Conservation (phyloP, 176 grass and related monocot genomes). For the Dendrocalamus sinicus region DNA sequence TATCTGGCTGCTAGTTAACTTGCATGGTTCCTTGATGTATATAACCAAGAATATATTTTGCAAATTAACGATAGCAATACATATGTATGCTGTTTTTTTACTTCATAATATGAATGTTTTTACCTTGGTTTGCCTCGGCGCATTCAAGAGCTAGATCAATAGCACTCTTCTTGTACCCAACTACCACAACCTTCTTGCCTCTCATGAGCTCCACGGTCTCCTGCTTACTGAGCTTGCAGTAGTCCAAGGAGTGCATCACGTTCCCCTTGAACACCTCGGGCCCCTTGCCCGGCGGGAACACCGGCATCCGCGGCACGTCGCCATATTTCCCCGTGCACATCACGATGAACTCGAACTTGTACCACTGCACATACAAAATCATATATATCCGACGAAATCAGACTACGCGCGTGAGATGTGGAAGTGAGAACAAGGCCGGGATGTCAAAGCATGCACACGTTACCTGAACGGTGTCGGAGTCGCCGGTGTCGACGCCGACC, state of each 20-base stretch:
- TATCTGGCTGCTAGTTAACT: not conserved
- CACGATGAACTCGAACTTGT: slow-evolving; percentile 92
- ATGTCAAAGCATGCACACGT: not conserved
- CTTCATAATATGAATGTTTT: not conserved
- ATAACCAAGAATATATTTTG: not conserved
- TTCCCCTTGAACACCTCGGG: slow-evolving; percentile 73
- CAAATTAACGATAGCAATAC: not conserved
- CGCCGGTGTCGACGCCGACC: slow-evolving; percentile 62
- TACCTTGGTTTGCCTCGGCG: slow-evolving; percentile 91
- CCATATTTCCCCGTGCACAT: slow-evolving; percentile 99
- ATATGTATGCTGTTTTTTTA: not conserved
- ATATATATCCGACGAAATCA: not conserved
- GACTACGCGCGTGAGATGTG: not conserved
- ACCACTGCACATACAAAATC: slow-evolving; percentile 41
- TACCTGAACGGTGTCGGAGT: slow-evolving; percentile 59
- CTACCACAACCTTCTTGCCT: slow-evolving; percentile 86
- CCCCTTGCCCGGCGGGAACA: slow-evolving; percentile 64
- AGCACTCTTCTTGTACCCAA: slow-evolving; percentile 97
- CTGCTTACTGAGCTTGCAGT: slow-evolving; percentile 85
- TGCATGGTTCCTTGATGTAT: not conserved
- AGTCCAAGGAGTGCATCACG: slow-evolving; percentile 89
- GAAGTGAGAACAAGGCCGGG: not conserved
- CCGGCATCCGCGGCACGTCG: slow-evolving; percentile 75
- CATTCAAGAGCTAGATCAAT: slow-evolving; percentile 93
- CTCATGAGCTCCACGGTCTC: slow-evolving; percentile 70